phyloP scores from a whole-genome alignment of 352 stramenopile genomes.

The Phytopythium boreale region DNA sequence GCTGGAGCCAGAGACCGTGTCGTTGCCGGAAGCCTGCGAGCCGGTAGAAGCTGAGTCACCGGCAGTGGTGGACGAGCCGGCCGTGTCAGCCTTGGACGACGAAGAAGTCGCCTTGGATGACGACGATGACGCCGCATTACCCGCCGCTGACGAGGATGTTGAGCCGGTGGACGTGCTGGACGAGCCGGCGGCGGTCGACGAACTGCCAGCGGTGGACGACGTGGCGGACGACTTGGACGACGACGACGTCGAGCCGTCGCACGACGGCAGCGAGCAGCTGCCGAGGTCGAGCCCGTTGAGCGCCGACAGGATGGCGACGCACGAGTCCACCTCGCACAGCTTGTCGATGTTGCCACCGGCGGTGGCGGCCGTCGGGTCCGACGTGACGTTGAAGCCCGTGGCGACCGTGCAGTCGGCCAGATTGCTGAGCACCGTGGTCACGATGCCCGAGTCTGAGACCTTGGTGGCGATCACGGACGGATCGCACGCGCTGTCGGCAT shows the following conservation, averaged over 20 bases:
- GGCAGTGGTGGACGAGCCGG: background rate
- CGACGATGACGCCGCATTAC: background rate
- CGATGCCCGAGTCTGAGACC: background rate
- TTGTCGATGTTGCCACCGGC: slow-evolving; percentile 2
- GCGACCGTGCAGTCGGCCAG: slow-evolving; percentile 1
- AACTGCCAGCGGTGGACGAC: background rate
- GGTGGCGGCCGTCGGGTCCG: slow-evolving; percentile 2
- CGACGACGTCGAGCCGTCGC: background rate
- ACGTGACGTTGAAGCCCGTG: slow-evolving; percentile 9
- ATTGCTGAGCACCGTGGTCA: background rate
- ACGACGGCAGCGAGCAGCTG: slow-evolving; percentile 5
- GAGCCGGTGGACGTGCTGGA: background rate
- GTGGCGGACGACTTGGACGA: background rate
- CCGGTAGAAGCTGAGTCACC: background rate
- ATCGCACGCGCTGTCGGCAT: slow-evolving; percentile 5
- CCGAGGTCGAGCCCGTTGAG: slow-evolving; percentile 7
- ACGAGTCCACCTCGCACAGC: slow-evolving; percentile 1
- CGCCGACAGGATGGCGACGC: slow-evolving; percentile 3
- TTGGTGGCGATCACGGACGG: background rate
- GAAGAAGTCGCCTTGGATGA: background rate
- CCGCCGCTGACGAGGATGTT: background rate
- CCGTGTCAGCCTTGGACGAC: background rate
- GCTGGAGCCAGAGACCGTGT: background rate
- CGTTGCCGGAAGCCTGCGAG: background rate
- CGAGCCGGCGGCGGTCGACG: background rate